Percentiles rank a stretch among this genome's conserved stretches.
phyloP scores from a whole-genome alignment of 495 filamentous ascomycete genomes.

The Patellaria atrata region DNA sequence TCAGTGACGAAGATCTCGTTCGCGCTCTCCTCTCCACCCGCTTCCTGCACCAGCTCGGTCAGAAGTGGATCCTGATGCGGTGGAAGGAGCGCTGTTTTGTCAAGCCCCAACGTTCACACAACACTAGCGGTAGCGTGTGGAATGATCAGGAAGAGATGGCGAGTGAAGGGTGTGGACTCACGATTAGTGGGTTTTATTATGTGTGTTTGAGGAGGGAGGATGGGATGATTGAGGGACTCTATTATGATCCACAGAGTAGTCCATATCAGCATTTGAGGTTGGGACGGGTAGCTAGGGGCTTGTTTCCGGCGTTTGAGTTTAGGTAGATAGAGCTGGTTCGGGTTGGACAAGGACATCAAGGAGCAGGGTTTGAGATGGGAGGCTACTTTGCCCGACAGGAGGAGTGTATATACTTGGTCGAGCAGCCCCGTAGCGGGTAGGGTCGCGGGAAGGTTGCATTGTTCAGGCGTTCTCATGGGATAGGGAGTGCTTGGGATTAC shows the following conservation, averaged over 20 bases:
- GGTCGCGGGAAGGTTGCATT: too few species aligned
- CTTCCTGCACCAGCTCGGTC: constrained; percentile 38
- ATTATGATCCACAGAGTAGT: constrained; percentile 57
- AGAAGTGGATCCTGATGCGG: constrained; percentile 59
- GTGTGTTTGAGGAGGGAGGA: constrained; percentile 45
- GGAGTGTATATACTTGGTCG: too few species aligned
- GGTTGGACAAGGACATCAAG: too few species aligned
- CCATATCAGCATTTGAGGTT: constrained; percentile 57
- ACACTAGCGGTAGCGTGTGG: constrained; percentile 2
- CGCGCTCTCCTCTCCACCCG: constrained; percentile 42
- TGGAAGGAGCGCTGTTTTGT: constrained; percentile 75
- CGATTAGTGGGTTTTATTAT: constrained; percentile 67
- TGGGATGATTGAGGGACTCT: constrained; percentile 53
- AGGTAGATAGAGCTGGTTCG: too few species aligned
- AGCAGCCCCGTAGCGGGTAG: too few species aligned
- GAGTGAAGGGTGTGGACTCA: constrained; percentile 37
- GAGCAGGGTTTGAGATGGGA: too few species aligned
- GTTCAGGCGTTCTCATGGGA: too few species aligned
- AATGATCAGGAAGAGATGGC: constrained; percentile 2
- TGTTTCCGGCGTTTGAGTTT: constrained; percentile 19
- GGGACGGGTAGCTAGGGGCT: constrained; percentile 28
- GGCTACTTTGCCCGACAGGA: too few species aligned
- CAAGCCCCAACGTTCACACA: constrained; percentile 23
- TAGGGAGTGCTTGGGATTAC: too few species aligned
- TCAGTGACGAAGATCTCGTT: constrained; percentile 44